phyloP scores from a whole-genome alignment of 352 stramenopile genomes.

The Peronospora farinosa region DNA sequence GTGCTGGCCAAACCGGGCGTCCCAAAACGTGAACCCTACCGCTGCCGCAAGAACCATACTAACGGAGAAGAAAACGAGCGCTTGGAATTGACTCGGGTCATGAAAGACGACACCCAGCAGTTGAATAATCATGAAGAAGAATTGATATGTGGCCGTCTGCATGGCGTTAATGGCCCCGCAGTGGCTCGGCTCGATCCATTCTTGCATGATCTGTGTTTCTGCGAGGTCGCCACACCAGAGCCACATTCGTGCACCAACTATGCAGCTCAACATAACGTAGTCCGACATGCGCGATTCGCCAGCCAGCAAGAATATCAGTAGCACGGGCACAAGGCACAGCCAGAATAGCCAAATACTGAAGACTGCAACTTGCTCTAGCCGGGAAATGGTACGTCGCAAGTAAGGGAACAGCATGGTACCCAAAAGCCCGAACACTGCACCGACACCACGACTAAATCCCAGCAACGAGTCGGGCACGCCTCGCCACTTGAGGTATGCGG shows the following conservation, averaged over 20 bases:
- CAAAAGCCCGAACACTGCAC: constrained; percentile 42
- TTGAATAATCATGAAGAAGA: constrained; percentile 61
- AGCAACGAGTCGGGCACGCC: constrained; percentile 44
- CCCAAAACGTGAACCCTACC: constrained; percentile 52
- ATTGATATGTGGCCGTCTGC: constrained; percentile 57
- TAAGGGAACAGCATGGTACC: constrained; percentile 49
- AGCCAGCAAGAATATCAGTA: constrained; percentile 36
- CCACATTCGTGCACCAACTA: constrained; percentile 44
- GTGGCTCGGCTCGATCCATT: constrained; percentile 46
- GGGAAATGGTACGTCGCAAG: constrained; percentile 20
- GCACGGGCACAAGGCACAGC: constrained; percentile 39
- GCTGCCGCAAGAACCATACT: constrained; percentile 38
- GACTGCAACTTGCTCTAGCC: constrained; percentile 43
- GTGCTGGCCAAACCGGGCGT: constrained; percentile 31
- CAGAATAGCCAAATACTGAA: constrained; percentile 64
- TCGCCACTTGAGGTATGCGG: constrained; percentile 60
- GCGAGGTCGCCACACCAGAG: constrained; percentile 50
- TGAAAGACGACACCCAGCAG: constrained; percentile 47
- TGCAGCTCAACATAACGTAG: constrained; percentile 48
- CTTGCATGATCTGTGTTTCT: constrained; percentile 70
- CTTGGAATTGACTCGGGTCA: constrained; percentile 46
- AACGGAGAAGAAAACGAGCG: constrained; percentile 51
- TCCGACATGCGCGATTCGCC: constrained; percentile 45
- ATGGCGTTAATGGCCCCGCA: constrained; percentile 55
- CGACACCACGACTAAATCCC: constrained; percentile 35